A percentile compares a stretch with the other conserved stretches of the same genome.
These are phyloP conservation scores for Tolypocladium guangdongense DNA, from an alignment of 2,329 filamentous ascomycete genomes.

Conservation along the genomic window DNA sequence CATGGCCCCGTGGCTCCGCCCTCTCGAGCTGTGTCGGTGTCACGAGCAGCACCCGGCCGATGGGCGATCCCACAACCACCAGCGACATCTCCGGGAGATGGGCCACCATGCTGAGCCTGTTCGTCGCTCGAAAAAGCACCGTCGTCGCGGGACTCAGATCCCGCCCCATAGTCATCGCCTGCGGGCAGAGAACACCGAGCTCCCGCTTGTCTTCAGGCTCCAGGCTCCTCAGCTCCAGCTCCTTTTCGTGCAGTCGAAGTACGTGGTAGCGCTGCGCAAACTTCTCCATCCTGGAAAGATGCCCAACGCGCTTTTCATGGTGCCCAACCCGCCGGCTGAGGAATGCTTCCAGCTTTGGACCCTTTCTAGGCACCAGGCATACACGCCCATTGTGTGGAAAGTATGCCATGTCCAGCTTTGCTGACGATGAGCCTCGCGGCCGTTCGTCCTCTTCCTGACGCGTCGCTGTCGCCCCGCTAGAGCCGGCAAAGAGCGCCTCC, in stretches of 20 bases:
- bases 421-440: neutral
- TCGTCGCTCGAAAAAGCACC: constrained; percentile 22
- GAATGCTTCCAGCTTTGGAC: constrained; percentile 9
- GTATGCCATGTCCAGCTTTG: constrained; percentile 21
- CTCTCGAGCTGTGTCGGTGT: constrained; percentile 34
- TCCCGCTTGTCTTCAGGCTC: constrained; percentile 12
- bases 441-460: neutral
- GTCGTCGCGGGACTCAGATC: constrained; percentile 10
- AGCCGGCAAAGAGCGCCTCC: neutral
- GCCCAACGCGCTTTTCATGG: constrained; percentile 4
- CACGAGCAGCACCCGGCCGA: constrained; percentile 53
- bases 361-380: constrained; percentile 7
- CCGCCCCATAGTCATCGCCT: constrained; percentile 15
- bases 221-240: constrained; percentile 34
- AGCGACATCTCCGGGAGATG: constrained; percentile 61
- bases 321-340: constrained; percentile 8
- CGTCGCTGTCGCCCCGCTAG: neutral
- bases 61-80: constrained; percentile 55
- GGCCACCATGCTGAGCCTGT: constrained; percentile 44
- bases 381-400: constrained; percentile 21
- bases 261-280: constrained; percentile 20
- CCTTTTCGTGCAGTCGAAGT: constrained; percentile 37
- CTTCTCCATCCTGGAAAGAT: neutral
- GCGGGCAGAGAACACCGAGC: constrained; percentile 19
- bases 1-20: constrained; percentile 9